phyloP scores from a whole-genome alignment of 2,329 filamentous ascomycete genomes.

The Hymenoscyphus salicellus region DNA sequence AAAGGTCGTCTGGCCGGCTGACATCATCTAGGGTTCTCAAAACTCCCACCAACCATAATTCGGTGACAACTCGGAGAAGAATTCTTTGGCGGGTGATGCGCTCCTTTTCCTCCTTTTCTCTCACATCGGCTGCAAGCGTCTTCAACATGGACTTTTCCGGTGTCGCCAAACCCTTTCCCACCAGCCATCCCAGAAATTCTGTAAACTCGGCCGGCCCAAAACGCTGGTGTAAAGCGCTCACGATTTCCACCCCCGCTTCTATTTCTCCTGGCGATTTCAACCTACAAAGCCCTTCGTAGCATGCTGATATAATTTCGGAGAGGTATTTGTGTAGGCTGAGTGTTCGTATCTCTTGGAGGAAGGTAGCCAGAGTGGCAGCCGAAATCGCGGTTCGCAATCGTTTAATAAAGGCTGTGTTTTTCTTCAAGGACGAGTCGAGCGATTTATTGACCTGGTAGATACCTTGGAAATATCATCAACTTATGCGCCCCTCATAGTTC shows the following conservation, averaged over 20 bases:
- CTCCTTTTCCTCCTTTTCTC: conserved; percentile 95
- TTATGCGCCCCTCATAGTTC: not conserved
- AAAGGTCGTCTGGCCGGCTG: conserved; percentile 59
- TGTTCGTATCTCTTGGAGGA: conserved; percentile 84
- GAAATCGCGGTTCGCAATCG: conserved; percentile 87
- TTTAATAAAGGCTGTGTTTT: conserved; percentile 98
- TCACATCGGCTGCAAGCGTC: conserved; percentile 71
- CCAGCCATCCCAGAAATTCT: conserved; percentile 84
- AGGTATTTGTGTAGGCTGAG: conserved; percentile 94
- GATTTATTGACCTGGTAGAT: conserved; percentile 60
- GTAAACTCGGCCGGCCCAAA: conserved; percentile 91
- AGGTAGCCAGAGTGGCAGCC: conserved; percentile 72
- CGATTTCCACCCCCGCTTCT: conserved; percentile 85
- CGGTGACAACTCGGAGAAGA: conserved; percentile 84
- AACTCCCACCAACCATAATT: conserved; percentile 91
- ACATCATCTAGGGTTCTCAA: conserved; percentile 74
- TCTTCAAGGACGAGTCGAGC: conserved; percentile 93
- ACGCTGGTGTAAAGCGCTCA: conserved; percentile 91
- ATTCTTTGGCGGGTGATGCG: conserved; percentile 81
- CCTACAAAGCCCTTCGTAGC: conserved; percentile 89
- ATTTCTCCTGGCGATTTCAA: conserved; percentile 91
- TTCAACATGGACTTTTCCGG: conserved; percentile 85
- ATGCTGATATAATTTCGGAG: conserved; percentile 93
- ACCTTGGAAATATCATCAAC: conserved; percentile 13
- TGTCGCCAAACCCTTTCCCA: conserved; percentile 86